Percentiles rank a stretch among this genome's conserved stretches.
Evolutionary conservation across 768 basidiomycete species (phyloP).

Genomic region (Candolleomyces eurysporus): DNA sequence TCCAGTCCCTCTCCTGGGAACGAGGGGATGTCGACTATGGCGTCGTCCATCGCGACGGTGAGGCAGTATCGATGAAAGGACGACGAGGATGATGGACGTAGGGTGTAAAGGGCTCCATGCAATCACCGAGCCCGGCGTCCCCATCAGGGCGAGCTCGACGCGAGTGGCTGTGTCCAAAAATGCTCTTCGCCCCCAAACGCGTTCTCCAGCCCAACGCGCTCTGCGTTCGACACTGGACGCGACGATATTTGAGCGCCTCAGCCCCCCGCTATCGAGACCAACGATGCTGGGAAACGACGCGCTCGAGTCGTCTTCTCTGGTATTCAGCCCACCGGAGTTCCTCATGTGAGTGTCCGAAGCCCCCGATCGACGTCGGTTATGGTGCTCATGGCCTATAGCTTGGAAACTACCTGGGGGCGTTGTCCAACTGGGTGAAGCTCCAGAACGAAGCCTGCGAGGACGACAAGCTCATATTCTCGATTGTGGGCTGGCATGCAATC

Average conservation of each 20-base stretch:
- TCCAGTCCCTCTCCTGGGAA: conserved; percentile 31
- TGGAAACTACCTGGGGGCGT: conserved; percentile 91
- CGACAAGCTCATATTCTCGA: conserved; percentile 75
- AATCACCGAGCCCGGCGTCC: background rate
- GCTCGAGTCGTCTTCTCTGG: conserved; percentile 73
- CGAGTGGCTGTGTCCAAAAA: conserved; percentile 31
- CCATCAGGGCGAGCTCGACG: background rate
- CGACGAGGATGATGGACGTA: background rate
- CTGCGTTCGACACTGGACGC: conserved; percentile 1
- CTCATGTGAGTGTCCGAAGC: conserved; percentile 59
- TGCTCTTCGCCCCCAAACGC: conserved; percentile 14
- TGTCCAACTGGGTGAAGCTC: conserved; percentile 84
- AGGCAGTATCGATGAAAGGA: background rate
- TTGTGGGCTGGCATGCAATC: conserved; percentile 93
- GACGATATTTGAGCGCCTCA: background rate
- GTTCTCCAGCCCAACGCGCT: conserved; percentile 1
- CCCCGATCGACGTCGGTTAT: background rate
- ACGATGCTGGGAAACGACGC: conserved; percentile 19
- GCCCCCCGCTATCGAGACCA: background rate
- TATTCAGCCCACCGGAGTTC: conserved; percentile 90
- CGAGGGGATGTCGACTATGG: conserved; percentile 3
- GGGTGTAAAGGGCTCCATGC: conserved; percentile 1
- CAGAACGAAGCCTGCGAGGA: conserved; percentile 57
- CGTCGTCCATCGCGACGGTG: conserved; percentile 6
- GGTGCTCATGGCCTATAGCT: conserved; percentile 46